Conservation (phyloP, 2,329 filamentous ascomycete genomes). For the Amphichorda felina region DNA sequence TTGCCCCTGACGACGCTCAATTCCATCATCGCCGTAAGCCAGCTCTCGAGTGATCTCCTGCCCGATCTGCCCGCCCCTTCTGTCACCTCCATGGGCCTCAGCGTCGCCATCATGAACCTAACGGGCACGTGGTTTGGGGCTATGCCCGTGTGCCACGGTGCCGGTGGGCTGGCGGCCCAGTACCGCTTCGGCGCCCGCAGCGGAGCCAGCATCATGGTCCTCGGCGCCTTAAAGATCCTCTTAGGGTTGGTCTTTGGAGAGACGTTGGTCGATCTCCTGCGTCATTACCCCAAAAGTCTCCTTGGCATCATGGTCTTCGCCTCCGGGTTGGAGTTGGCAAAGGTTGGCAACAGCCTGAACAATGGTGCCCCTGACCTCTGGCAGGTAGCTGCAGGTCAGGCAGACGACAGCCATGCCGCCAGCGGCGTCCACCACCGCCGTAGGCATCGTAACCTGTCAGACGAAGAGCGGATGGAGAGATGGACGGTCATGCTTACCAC, state of each 20-base stretch:
- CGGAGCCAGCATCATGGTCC: slow-evolving; percentile 68
- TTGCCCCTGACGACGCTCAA: slow-evolving; percentile 87
- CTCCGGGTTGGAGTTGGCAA: slow-evolving; percentile 76
- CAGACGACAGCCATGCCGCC: slow-evolving; percentile 11
- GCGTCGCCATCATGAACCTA: slow-evolving; percentile 75
- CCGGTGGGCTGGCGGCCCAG: slow-evolving; percentile 81
- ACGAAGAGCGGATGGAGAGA: slow-evolving; percentile 59
- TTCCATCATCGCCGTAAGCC: slow-evolving; percentile 78
- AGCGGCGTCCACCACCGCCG: slow-evolving; percentile 17
- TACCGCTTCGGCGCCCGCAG: slow-evolving; percentile 85
- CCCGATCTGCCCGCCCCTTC: slow-evolving; percentile 55
- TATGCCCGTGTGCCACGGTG: slow-evolving; percentile 93
- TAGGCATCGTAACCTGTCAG: slow-evolving; percentile 40
- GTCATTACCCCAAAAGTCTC: slow-evolving; percentile 61
- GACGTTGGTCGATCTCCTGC: slow-evolving; percentile 58
- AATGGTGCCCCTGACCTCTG: slow-evolving; percentile 52
- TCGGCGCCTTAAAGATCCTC: slow-evolving; percentile 64
- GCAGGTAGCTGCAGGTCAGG: slow-evolving; percentile 35
- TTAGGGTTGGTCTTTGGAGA: slow-evolving; percentile 68
- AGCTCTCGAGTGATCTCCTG: slow-evolving; percentile 66
- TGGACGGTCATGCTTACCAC: slow-evolving; percentile 91
- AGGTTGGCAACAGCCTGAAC: slow-evolving; percentile 75
- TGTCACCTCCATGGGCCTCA: slow-evolving; percentile 68
- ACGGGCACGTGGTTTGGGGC: slow-evolving; percentile 81
- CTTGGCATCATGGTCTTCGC: slow-evolving; percentile 85